phyloP scores from a whole-genome alignment of 139 green algal genomes.

The Pseudopediastrum boryanum region DNA sequence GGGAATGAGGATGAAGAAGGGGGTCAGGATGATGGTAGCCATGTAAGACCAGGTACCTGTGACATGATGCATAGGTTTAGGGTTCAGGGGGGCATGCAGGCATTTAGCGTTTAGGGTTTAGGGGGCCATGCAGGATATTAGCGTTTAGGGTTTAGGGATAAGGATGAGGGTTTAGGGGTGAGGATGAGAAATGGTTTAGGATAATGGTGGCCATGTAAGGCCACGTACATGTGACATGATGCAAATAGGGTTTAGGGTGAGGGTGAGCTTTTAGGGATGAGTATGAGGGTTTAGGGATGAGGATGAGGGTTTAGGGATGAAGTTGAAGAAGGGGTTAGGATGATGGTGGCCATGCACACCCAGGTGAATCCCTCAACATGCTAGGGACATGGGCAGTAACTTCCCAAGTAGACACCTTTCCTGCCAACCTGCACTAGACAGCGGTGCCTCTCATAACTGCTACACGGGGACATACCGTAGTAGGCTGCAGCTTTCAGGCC shows the following conservation, averaged over 20 bases:
- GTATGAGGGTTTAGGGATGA: conserved; percentile 58
- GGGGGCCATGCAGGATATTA: conserved; percentile 35
- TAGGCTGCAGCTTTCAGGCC: too few species aligned
- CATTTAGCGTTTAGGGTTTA: conserved; percentile 18
- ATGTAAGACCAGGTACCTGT: conserved; percentile 15
- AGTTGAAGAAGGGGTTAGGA: conserved; percentile 46
- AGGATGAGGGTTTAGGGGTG: conserved; percentile 56
- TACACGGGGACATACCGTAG: too few species aligned
- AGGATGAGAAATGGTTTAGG: conserved; percentile 46
- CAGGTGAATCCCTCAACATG: too few species aligned
- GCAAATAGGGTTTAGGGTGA: conserved; percentile 15
- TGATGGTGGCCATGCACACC: conserved; percentile 29
- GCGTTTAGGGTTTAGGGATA: conserved; percentile 1
- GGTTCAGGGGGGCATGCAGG: neutral
- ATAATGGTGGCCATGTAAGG: conserved; percentile 39
- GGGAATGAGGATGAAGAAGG: conserved; percentile 51
- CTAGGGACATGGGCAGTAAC: too few species aligned
- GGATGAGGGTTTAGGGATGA: too few species aligned
- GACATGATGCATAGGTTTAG: neutral
- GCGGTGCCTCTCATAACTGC: too few species aligned
- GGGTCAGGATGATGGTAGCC: conserved; percentile 42
- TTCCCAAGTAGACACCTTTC: too few species aligned
- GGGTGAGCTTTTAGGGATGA: conserved; percentile 23
- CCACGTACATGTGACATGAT: neutral
- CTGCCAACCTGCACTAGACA: too few species aligned